Percentiles rank a stretch among this genome's conserved stretches.
Evolutionary conservation across 1,284 basidiomycete genomes (phyloP).

Genomic region (Leccinum olivaceoglutinosum): DNA sequence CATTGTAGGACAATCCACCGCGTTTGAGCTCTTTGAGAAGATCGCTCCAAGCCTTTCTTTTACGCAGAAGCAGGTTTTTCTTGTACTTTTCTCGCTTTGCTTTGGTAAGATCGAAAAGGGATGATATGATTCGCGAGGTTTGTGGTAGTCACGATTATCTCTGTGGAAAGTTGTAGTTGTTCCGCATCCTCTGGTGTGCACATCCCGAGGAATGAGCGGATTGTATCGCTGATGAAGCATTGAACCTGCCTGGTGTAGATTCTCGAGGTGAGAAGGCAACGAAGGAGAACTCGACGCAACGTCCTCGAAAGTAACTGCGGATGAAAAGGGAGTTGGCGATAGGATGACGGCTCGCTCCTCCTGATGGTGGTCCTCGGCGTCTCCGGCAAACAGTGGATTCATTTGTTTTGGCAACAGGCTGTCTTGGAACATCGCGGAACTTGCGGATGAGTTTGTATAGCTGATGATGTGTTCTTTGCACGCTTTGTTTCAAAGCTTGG

Average conservation of each 20-base stretch:
- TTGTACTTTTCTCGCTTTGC: slow-evolving; percentile 69
- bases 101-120: slow-evolving; percentile 37
- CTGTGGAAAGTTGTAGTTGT: slow-evolving; percentile 50
- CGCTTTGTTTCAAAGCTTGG: slow-evolving; percentile 89
- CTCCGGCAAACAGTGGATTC: slow-evolving; percentile 32
- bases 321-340: slow-evolving; percentile 4
- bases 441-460: slow-evolving; percentile 90
- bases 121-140: slow-evolving; percentile 54
- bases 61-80: slow-evolving; percentile 78
- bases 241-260: slow-evolving; percentile 41
- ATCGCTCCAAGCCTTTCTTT: slow-evolving; percentile 90
- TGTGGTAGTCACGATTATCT: slow-evolving; percentile 70
- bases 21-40: slow-evolving; percentile 86
- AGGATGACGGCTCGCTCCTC: slow-evolving; percentile 14
- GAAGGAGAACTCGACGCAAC: slow-evolving; percentile 5
- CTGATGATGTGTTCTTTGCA: slow-evolving; percentile 86
- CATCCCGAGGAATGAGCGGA: slow-evolving; percentile 39
- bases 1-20: slow-evolving; percentile 69
- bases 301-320: slow-evolving; percentile 3
- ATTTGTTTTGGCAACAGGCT: slow-evolving; percentile 54
- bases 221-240: slow-evolving; percentile 36
- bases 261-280: slow-evolving; percentile 20
- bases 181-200: slow-evolving; percentile 44
- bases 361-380: slow-evolving; percentile 28
- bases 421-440: slow-evolving; percentile 84